Conservation (phyloP, 805 yeast genomes). For the Cyberlindnera lachancei region DNA sequence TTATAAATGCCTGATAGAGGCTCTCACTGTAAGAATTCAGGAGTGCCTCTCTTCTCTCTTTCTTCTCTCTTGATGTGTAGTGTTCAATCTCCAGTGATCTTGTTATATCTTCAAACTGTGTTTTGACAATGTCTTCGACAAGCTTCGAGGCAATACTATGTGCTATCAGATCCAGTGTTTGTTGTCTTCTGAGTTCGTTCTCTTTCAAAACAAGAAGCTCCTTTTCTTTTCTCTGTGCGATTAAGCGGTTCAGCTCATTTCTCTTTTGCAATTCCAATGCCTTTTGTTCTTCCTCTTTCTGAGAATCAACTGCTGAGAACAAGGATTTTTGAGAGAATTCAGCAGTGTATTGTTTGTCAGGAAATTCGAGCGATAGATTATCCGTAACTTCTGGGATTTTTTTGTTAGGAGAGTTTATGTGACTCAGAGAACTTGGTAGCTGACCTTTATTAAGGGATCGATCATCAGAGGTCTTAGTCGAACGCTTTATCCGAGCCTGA, state of each 20-base stretch:
- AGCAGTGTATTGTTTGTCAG: not conserved
- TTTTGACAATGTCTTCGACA: constrained; percentile 17
- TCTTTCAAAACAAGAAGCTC: constrained; percentile 12
- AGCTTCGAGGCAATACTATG: constrained; percentile 8
- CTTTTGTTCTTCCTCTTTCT: constrained; percentile 4
- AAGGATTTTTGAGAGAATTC: not conserved
- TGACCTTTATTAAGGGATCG: not conserved
- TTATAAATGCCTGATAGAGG: constrained; percentile 51
- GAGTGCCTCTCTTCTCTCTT: constrained; percentile 19
- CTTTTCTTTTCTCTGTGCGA: no score
- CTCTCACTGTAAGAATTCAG: constrained; percentile 39
- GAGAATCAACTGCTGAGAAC: not conserved
- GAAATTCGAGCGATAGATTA: no score
- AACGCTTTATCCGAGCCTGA: no score
- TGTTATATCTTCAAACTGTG: constrained; percentile 10
- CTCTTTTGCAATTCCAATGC: constrained; percentile 8
- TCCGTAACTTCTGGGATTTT: not conserved
- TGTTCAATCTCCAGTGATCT: constrained; percentile 10
- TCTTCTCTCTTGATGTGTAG: constrained; percentile 8
- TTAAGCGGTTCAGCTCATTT: no score
- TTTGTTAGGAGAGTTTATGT: not conserved
- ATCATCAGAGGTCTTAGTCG: not conserved
- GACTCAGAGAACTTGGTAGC: not conserved
- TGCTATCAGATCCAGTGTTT: constrained; percentile 9
- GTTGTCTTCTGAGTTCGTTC: constrained; percentile 7